Evolutionary conservation across 106 monocot genomes (phyloP).

Genomic region (Dendrobium catenatum): DNA sequence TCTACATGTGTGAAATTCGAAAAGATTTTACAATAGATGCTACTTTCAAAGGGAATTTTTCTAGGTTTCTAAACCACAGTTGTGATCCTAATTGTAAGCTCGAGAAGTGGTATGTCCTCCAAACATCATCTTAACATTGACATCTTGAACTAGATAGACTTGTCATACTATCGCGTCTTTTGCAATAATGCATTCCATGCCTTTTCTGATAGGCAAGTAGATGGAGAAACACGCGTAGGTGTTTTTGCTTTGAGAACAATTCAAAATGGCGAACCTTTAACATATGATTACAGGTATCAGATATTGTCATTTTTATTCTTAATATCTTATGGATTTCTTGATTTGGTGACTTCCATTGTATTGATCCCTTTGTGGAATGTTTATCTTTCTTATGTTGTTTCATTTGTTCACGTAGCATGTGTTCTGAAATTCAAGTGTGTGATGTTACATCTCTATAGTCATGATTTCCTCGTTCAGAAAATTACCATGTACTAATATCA

Average conservation of each 20-base stretch:
- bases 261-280: constrained; percentile 68
- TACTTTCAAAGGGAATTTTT: constrained; percentile 92
- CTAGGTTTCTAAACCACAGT: constrained; percentile 94
- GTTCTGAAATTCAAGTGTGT: background rate
- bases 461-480: background rate
- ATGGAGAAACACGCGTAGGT: constrained; percentile 96
- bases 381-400: background rate
- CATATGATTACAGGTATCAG: constrained; percentile 93
- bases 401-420: background rate
- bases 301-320: background rate
- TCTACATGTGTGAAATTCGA: constrained; percentile 96
- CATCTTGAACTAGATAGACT: background rate
- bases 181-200: background rate
- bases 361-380: background rate
- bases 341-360: background rate
- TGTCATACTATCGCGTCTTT: background rate
- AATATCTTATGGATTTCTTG: background rate
- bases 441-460: background rate
- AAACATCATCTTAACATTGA: background rate
- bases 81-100: constrained; percentile 96
- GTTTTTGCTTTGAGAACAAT: constrained; percentile 82
- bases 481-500: background rate
- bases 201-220: constrained; percentile 69
- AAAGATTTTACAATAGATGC: constrained; percentile 98
- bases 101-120: constrained; percentile 75